phyloP scores from a whole-genome alignment of 208 protist species.

The Leishmania lainsoni region DNA sequence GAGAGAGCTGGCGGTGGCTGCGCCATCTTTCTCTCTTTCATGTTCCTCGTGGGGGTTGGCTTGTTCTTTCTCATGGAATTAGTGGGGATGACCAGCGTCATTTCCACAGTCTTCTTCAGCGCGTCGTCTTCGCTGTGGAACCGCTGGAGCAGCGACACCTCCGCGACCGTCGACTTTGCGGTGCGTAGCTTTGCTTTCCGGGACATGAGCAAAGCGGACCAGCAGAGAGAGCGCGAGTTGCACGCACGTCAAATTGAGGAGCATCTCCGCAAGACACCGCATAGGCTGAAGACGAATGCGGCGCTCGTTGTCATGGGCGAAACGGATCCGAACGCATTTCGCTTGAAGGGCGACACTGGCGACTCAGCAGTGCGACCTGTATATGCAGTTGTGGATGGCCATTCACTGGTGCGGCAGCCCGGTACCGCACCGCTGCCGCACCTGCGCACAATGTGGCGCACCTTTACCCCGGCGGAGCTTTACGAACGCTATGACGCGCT shows the following conservation, averaged over 20 bases:
- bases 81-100: neutral
- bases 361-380: neutral
- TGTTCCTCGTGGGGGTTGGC: neutral
- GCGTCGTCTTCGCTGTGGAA: neutral
- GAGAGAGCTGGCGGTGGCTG: constrained; percentile 15
- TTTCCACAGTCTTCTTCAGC: neutral
- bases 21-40: neutral
- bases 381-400: constrained; percentile 14
- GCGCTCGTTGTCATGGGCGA: neutral
- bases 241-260: constrained; percentile 5
- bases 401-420: neutral
- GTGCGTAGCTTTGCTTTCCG: constrained; percentile 2
- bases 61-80: neutral
- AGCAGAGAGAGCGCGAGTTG: constrained; percentile 2
- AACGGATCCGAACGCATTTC: neutral
- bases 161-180: constrained; percentile 4
- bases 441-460: constrained; percentile 20
- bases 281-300: too few relatives aligned
- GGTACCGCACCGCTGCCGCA: constrained; percentile 21
- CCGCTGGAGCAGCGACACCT: neutral
- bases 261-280: neutral
- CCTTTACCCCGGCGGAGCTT: constrained; percentile 37
- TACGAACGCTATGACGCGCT: constrained; percentile 37
- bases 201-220: neutral
- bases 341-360: neutral